Evolutionary conservation across 495 filamentous ascomycete species (phyloP).

Genomic region (Parachaetomium inaequale): DNA sequence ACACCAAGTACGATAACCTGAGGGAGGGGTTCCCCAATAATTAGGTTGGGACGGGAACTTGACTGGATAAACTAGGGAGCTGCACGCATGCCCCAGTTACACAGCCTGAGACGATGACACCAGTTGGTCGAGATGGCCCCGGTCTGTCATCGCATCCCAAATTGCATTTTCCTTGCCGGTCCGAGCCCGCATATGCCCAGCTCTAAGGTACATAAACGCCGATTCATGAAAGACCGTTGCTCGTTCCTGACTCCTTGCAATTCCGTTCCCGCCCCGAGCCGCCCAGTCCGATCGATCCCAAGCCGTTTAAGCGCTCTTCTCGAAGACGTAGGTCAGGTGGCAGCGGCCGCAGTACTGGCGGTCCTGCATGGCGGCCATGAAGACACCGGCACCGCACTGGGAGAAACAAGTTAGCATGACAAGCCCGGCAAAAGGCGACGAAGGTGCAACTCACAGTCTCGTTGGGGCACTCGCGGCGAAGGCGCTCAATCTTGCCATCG

Average conservation of each 20-base stretch:
- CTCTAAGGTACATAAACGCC: slow-evolving; percentile 42
- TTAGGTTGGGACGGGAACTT: slow-evolving; percentile 23
- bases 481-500: slow-evolving; percentile 99
- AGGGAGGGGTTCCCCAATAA: slow-evolving; percentile 53
- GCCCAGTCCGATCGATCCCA: slow-evolving; percentile 4
- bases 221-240: slow-evolving; percentile 20
- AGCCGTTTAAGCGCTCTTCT: slow-evolving; percentile 54
- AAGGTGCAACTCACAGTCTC: slow-evolving; percentile 82
- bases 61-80: slow-evolving; percentile 14
- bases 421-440: neutral
- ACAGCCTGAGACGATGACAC: slow-evolving; percentile 5
- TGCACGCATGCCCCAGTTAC: slow-evolving; percentile 12
- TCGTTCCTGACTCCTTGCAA: slow-evolving; percentile 31
- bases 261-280: slow-evolving; percentile 24
- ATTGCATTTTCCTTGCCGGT: slow-evolving; percentile 39
- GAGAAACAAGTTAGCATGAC: slow-evolving; percentile 28
- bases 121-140: neutral
- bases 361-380: slow-evolving; percentile 99
- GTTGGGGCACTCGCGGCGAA: slow-evolving; percentile 92
- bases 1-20: slow-evolving; percentile 79
- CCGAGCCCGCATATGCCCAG: slow-evolving; percentile 30
- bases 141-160: slow-evolving; percentile 28
- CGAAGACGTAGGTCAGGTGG: slow-evolving; percentile 99
- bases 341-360: slow-evolving; percentile 99
- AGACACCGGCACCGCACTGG: slow-evolving; percentile 97